Evolutionary conservation across 495 filamentous ascomycete species (phyloP).

Genomic region (Aspergillus hancockii): DNA sequence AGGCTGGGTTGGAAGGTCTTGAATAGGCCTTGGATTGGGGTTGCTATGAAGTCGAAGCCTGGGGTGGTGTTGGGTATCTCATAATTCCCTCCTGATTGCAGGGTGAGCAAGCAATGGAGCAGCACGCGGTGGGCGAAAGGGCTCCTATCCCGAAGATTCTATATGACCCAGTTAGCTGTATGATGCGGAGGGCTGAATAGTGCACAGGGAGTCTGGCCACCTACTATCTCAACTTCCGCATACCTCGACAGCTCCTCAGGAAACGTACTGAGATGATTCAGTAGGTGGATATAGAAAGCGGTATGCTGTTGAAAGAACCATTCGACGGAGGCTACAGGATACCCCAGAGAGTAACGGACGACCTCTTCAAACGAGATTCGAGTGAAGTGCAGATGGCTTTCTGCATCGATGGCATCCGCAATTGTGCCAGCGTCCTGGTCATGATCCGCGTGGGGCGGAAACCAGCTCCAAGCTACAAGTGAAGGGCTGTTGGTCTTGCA

Average conservation of each 20-base stretch:
- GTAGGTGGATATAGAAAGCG: conserved; percentile 36
- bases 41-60: conserved; percentile 42
- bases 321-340: conserved; percentile 31
- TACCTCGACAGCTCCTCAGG: conserved; percentile 38
- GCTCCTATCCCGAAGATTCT: conserved; percentile 39
- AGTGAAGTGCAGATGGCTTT: conserved; percentile 46
- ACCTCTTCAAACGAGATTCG: conserved; percentile 44
- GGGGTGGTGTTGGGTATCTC: conserved; percentile 17
- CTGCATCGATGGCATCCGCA: conserved; percentile 40
- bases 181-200: background rate
- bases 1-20: conserved; percentile 33
- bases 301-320: conserved; percentile 48
- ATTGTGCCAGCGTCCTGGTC: conserved; percentile 25
- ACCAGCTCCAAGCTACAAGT: conserved; percentile 39
- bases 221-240: conserved; percentile 39
- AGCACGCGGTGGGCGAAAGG: conserved; percentile 45
- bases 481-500: conserved; percentile 26
- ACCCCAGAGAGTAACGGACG: conserved; percentile 43
- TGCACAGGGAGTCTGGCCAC: background rate
- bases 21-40: conserved; percentile 41
- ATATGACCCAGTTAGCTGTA: conserved; percentile 1
- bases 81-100: conserved; percentile 21
- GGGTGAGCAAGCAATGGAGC: conserved; percentile 25
- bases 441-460: conserved; percentile 30
- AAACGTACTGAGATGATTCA: conserved; percentile 35